A percentile compares a stretch with the other conserved stretches of the same genome.
Conservation (phyloP, 768 basidiomycete genomes). For the Leccinellum luteum region DNA sequence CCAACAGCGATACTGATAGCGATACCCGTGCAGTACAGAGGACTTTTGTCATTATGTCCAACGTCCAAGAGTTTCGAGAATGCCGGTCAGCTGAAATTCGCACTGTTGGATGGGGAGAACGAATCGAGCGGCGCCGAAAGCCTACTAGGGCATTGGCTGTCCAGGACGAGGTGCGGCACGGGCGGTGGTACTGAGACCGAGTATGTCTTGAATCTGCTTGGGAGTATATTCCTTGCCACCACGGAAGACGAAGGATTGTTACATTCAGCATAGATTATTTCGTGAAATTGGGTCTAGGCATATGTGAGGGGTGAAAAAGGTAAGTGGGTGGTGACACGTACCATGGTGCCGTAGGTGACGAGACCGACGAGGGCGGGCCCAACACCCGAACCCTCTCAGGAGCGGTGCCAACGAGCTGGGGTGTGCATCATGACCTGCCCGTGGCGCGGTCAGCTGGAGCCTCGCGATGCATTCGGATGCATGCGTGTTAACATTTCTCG, state of each 20-base stretch:
- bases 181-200: conserved; percentile 70
- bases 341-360: conserved; percentile 98
- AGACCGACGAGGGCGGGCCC: conserved; percentile 95
- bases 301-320: background rate
- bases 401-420: no score
- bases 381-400: no score
- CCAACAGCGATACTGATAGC: conserved; percentile 94
- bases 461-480: no score
- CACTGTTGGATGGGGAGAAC: conserved; percentile 87
- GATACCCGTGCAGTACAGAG: conserved; percentile 92
- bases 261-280: conserved; percentile 94
- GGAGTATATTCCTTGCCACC: conserved; percentile 95
- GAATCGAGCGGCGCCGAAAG: conserved; percentile 87
- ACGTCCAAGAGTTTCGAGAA: conserved; percentile 80
- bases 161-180: conserved; percentile 86
- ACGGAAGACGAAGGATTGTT: conserved; percentile 99
- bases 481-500: no score
- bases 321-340: conserved; percentile 31
- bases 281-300: conserved; percentile 92
- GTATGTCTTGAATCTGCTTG: conserved; percentile 99
- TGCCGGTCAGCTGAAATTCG: conserved; percentile 94
- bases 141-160: conserved; percentile 74
- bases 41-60: conserved; percentile 92
- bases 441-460: no score
- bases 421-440: no score